These are phyloP conservation scores for Leptographium galeiforme DNA, from an alignment of 2,329 filamentous ascomycete genomes.

Conservation along the genomic window DNA sequence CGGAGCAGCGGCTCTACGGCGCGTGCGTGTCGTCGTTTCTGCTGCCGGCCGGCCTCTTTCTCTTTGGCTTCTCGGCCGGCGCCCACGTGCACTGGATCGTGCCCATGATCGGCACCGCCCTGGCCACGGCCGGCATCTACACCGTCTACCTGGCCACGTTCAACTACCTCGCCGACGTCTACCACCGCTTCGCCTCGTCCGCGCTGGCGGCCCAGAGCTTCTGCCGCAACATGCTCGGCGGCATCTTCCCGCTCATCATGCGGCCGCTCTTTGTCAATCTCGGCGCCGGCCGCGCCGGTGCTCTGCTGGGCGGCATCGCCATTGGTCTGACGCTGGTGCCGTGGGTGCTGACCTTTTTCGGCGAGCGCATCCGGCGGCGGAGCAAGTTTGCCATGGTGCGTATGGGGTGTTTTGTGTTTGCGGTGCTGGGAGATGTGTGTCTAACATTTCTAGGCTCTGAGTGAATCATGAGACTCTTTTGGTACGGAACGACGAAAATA, in stretches of 20 bases:
- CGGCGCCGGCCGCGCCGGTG: slow-evolving; percentile 57
- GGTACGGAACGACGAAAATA: too few species aligned
- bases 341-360: slow-evolving; percentile 72
- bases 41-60: slow-evolving; percentile 68
- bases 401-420: slow-evolving; percentile 2
- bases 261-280: slow-evolving; percentile 58
- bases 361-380: slow-evolving; percentile 58
- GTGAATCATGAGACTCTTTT: too few species aligned
- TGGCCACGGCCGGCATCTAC: slow-evolving; percentile 77
- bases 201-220: slow-evolving; percentile 78
- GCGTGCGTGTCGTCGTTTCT: slow-evolving; percentile 62
- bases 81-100: slow-evolving; percentile 56
- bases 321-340: slow-evolving; percentile 62
- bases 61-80: slow-evolving; percentile 62
- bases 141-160: slow-evolving; percentile 79
- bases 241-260: slow-evolving; percentile 68
- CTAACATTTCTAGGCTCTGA: too few species aligned
- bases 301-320: slow-evolving; percentile 62
- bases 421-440: too few species aligned
- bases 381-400: slow-evolving; percentile 62
- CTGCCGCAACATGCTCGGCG: slow-evolving; percentile 72
- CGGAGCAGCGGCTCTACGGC: slow-evolving; percentile 74
- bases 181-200: slow-evolving; percentile 72
- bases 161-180: slow-evolving; percentile 85
- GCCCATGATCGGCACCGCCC: slow-evolving; percentile 54